Conservation (phyloP, 2,329 filamentous ascomycete genomes). For the Metarhizium brunneum region DNA sequence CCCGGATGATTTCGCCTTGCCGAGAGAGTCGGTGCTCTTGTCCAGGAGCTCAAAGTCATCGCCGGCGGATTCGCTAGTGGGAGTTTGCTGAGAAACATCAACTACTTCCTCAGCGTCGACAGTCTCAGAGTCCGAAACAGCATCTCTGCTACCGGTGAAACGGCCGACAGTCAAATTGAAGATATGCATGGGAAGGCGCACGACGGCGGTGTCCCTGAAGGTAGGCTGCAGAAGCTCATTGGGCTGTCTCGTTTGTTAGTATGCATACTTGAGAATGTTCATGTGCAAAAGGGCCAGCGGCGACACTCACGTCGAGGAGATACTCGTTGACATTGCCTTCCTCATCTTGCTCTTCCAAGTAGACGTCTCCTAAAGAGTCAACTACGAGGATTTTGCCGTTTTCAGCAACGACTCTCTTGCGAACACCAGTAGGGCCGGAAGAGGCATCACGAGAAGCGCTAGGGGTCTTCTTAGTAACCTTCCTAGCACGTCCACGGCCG, state of each 20-base stretch:
- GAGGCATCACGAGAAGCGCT: constrained; percentile 34
- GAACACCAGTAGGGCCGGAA: constrained; percentile 53
- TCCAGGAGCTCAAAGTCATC: constrained; percentile 56
- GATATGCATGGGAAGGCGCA: constrained; percentile 66
- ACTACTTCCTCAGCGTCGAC: constrained; percentile 35
- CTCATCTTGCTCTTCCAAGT: constrained; percentile 83
- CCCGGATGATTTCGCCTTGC: constrained; percentile 41
- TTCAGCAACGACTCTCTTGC: constrained; percentile 82
- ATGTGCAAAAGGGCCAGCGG: not conserved
- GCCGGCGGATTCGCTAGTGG: constrained; percentile 47
- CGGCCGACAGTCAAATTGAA: constrained; percentile 50
- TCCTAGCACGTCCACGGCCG: constrained; percentile 43
- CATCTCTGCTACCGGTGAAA: constrained; percentile 31
- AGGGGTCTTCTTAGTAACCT: constrained; percentile 26
- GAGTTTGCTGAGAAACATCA: constrained; percentile 40
- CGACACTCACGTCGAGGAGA: constrained; percentile 68
- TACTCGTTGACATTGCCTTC: constrained; percentile 78
- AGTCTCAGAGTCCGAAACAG: constrained; percentile 27
- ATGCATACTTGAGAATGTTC: not conserved
- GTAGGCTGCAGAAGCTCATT: constrained; percentile 72
- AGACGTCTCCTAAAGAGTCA: constrained; percentile 85
- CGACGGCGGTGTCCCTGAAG: constrained; percentile 72
- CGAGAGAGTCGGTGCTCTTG: constrained; percentile 48
- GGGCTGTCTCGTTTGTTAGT: constrained; percentile 40
- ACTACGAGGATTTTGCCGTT: constrained; percentile 95